These are phyloP conservation scores for Rhodocollybia butyracea DNA, from an alignment of 768 basidiomycete genomes.

Conservation along the genomic window DNA sequence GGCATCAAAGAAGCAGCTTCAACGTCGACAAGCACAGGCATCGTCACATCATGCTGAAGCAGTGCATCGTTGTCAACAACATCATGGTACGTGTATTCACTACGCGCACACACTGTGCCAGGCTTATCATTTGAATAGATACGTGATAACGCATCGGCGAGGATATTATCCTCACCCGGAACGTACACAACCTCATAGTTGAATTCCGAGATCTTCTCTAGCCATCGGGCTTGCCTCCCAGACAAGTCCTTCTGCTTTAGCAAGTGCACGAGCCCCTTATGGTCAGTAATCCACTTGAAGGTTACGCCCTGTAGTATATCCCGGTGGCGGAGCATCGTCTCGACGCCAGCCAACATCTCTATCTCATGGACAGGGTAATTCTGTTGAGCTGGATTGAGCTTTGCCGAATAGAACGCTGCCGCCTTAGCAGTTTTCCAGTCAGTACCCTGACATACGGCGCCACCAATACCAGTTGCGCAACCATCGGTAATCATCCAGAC, in stretches of 20 bases:
- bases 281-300: conserved; percentile 17
- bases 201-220: conserved; percentile 4
- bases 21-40: too few species aligned
- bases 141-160: conserved; percentile 1
- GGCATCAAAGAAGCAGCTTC: too few species aligned
- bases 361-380: conserved; percentile 39
- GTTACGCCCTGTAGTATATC: conserved; percentile 26
- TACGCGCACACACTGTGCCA: too few species aligned
- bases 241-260: not conserved
- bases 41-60: too few species aligned
- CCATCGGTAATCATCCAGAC: conserved; percentile 31
- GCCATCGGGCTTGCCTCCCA: not conserved
- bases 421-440: conserved; percentile 22
- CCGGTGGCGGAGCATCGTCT: conserved; percentile 25
- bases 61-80: too few species aligned
- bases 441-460: conserved; percentile 21
- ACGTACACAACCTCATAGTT: not conserved
- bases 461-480: conserved; percentile 25
- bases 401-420: conserved; percentile 32
- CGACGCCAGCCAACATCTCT: conserved; percentile 33
- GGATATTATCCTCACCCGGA: not conserved
- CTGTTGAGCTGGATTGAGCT: conserved; percentile 31
- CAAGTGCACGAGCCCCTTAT: conserved; percentile 1
- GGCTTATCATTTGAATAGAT: conserved; percentile 3
- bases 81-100: too few species aligned